Evolutionary conservation across 306 rosid genomes (phyloP), one percentile per base, ranked within the genome.

Genomic region (Hippophae tibetana): DNA sequence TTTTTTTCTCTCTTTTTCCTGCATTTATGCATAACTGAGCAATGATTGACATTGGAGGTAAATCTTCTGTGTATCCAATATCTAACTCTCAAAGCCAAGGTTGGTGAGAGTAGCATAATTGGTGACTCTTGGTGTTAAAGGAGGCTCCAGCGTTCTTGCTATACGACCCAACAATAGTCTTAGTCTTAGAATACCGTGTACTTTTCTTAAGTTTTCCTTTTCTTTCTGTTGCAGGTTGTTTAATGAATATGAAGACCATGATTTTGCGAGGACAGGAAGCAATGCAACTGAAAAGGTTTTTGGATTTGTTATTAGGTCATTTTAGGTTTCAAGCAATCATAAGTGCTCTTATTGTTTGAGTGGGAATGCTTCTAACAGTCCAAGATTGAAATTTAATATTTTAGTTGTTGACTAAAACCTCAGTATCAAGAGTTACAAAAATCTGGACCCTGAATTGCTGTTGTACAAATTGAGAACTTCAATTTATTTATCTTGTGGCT

Each of bases 191-290:
- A 31, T 31, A 31, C 38, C 5, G 6, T 5, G 13, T 31, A 26
- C n/a, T 45, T 13, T 54, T 25, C 5, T 1, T 11, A 8, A 10
- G 11, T 40, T 13, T 54, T 8, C 51, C 27, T 47, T 13, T 31
- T 31, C 52, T 54, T 48, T 12, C 57, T 58, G 44, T 54, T 63
- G 52, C 84, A 92, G 99, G 79, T 63, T 85, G 67, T 92, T 92
- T 71, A 88, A 82, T 44, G 82, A 77, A 61, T 86, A 82, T 67
- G 89, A 78, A 69, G 99, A 88, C 42, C 75, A 78, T 73, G 99
- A 92, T 62, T 92, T 77, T 50, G 93, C 95, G 8, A 87, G 99
- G 72, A 88, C 95, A 7, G 99, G 99, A 78, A 77, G 81, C 54
- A 50, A 42, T 58, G 95, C 93, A 7, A 74, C 86, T 1, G 89